Percentiles rank a stretch among this genome's conserved stretches.
These are phyloP conservation scores for Hapsidospora chrysogenum DNA, from an alignment of 495 filamentous ascomycete genomes.

Conservation along the genomic window DNA sequence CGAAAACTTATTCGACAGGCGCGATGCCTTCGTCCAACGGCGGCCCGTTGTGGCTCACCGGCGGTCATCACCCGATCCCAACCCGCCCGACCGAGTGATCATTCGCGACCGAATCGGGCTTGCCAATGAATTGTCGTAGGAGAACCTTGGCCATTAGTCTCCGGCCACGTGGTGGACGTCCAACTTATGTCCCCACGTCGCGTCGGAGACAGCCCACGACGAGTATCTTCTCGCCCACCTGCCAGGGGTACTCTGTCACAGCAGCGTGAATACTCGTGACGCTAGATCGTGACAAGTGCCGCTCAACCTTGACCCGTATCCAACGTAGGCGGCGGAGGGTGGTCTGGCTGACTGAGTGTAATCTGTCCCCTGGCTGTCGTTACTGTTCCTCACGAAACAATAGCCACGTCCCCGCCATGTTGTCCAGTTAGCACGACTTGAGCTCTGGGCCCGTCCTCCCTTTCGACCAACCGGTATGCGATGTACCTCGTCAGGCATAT, in stretches of 20 bases:
- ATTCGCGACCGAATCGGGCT: too few species aligned
- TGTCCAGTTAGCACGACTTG: too few species aligned
- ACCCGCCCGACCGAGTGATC: too few species aligned
- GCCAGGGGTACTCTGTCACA: constrained; percentile 1
- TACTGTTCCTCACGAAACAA: too few species aligned
- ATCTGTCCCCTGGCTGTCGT: too few species aligned
- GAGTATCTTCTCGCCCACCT: constrained; percentile 6
- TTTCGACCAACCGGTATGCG: too few species aligned
- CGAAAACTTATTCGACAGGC: too few species aligned
- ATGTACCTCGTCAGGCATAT: too few species aligned
- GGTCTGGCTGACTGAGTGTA: too few species aligned
- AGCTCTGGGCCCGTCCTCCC: too few species aligned
- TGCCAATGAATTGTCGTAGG: too few species aligned
- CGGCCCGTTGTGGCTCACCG: constrained; percentile 4
- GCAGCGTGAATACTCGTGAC: constrained; percentile 21
- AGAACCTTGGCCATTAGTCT: constrained; percentile 18
- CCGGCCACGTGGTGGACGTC: constrained; percentile 16
- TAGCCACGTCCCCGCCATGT: too few species aligned
- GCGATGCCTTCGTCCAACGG: constrained; percentile 9
- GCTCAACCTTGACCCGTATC: constrained; percentile 15
- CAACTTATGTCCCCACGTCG: constrained; percentile 12
- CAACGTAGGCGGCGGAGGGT: constrained; percentile 12
- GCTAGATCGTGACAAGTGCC: constrained; percentile 26
- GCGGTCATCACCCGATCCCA: constrained; percentile 10
- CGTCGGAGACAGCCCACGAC: constrained; percentile 9